phyloP scores from a whole-genome alignment of 805 yeast genomes.

The Candida awuae region DNA sequence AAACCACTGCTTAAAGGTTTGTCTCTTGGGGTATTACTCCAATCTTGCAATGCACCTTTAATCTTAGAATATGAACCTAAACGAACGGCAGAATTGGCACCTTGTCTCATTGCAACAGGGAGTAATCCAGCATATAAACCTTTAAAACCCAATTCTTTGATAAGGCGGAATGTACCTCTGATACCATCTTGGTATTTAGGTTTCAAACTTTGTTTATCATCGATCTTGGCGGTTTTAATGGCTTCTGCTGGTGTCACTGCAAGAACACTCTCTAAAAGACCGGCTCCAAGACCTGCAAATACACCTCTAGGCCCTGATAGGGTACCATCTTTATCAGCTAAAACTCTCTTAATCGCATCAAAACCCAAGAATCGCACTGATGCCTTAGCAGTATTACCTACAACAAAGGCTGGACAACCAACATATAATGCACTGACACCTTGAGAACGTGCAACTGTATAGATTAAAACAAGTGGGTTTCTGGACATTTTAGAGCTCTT shows the following conservation, averaged over 20 bases:
- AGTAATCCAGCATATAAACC: constrained; percentile 85
- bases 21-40: constrained; percentile 55
- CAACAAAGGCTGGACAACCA: constrained; percentile 94
- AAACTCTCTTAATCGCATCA: constrained; percentile 70
- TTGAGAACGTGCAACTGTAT: constrained; percentile 65
- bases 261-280: constrained; percentile 79
- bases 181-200: constrained; percentile 72
- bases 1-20: constrained; percentile 69
- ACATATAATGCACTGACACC: constrained; percentile 77
- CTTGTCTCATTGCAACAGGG: constrained; percentile 93
- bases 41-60: constrained; percentile 68
- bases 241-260: constrained; percentile 98
- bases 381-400: constrained; percentile 94
- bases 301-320: constrained; percentile 87
- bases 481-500: constrained; percentile 57
- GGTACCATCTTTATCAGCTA: constrained; percentile 80
- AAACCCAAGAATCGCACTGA: constrained; percentile 92
- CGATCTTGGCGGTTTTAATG: constrained; percentile 90
- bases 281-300: constrained; percentile 96
- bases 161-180: constrained; percentile 54
- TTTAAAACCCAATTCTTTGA: constrained; percentile 69
- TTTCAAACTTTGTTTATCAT: constrained; percentile 69
- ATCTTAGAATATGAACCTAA: constrained; percentile 88
- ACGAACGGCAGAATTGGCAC: constrained; percentile 91
- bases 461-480: constrained; percentile 78